phyloP scores from a whole-genome alignment of 345 rosid species.

The Acer saccharum region DNA sequence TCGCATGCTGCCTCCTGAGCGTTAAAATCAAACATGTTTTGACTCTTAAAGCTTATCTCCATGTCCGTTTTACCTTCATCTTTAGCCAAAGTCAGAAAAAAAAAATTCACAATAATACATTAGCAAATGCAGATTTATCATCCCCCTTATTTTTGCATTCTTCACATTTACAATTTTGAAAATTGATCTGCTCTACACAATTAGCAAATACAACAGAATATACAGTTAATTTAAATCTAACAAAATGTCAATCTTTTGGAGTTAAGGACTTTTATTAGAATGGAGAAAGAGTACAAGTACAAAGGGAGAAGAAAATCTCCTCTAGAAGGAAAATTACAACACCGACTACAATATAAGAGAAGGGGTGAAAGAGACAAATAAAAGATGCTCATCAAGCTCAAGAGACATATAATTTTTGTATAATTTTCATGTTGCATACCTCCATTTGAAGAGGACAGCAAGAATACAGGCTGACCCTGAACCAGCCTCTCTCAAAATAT shows the following conservation, averaged over 20 bases:
- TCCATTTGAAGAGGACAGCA: neutral
- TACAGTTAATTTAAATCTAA: neutral
- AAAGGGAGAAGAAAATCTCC: conserved; percentile 13
- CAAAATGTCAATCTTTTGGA: neutral
- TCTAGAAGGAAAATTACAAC: neutral
- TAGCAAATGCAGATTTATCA: neutral
- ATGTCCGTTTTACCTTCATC: no score
- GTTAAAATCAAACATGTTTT: no score
- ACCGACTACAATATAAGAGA: neutral
- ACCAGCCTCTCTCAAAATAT: neutral
- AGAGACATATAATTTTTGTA: neutral
- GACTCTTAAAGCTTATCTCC: no score
- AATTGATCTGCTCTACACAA: neutral
- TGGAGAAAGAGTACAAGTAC: conserved; percentile 8
- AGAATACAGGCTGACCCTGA: neutral
- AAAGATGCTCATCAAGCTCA: neutral
- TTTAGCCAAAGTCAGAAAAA: no score
- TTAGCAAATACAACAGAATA: neutral
- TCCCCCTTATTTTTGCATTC: neutral
- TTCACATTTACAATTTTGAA: neutral
- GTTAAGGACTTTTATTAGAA: conserved; percentile 13
- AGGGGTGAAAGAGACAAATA: neutral
- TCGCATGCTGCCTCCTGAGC: no score
- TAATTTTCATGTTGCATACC: neutral
- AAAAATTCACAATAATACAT: neutral